A percentile compares a stretch with the other conserved stretches of the same genome.
phyloP scores from a whole-genome alignment of 495 filamentous ascomycete genomes.

The Daldinia caldariorum region DNA sequence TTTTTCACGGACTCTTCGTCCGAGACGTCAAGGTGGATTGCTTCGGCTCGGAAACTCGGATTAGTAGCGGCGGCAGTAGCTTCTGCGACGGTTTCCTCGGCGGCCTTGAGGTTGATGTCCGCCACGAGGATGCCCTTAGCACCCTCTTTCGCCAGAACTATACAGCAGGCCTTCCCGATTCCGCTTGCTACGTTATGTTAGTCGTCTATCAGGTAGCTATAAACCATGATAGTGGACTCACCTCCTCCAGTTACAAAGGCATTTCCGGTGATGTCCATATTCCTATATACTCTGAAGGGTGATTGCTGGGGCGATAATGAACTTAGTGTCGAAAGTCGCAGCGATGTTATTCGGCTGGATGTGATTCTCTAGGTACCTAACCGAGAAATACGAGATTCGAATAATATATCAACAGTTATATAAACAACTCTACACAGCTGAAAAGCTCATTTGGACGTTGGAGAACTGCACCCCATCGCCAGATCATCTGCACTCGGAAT shows the following conservation, averaged over 20 bases:
- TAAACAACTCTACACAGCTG: neutral
- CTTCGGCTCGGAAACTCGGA: constrained; percentile 43
- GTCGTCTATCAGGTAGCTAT: too few relatives aligned
- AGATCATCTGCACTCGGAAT: neutral
- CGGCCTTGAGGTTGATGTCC: constrained; percentile 49
- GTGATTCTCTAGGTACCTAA: neutral
- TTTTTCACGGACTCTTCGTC: constrained; percentile 44
- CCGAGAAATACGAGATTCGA: neutral
- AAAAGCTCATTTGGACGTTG: neutral
- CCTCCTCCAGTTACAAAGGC: constrained; percentile 31
- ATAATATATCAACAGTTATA: neutral
- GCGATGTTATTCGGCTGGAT: neutral
- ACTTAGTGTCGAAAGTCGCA: neutral
- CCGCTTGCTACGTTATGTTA: constrained; percentile 38
- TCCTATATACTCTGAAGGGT: neutral
- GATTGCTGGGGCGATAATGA: neutral
- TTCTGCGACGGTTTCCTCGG: constrained; percentile 41
- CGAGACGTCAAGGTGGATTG: constrained; percentile 48
- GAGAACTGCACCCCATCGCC: neutral
- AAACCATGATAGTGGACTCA: neutral
- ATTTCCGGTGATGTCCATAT: constrained; percentile 33
- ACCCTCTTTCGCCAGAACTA: constrained; percentile 51
- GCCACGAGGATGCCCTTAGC: constrained; percentile 50
- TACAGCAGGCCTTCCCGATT: constrained; percentile 48
- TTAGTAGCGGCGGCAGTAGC: constrained; percentile 42